Evolutionary conservation across 2,329 filamentous ascomycete genomes (phyloP).

Genomic region (Bisporella sp.): DNA sequence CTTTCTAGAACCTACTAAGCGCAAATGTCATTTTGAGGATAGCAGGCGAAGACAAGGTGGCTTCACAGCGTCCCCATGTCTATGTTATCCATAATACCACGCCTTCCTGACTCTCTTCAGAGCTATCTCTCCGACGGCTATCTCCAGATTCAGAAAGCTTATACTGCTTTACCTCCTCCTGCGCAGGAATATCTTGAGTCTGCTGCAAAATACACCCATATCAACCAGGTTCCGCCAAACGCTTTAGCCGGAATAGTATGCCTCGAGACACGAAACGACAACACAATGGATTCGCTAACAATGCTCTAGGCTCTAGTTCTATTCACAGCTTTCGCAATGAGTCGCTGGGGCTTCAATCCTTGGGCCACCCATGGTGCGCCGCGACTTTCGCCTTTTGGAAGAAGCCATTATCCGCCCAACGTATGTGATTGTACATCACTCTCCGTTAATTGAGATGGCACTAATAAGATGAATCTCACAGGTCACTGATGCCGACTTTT

Average conservation of each 20-base stretch:
- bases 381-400: slow-evolving; percentile 26
- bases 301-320: slow-evolving; percentile 9
- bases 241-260: slow-evolving; percentile 18
- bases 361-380: slow-evolving; percentile 16
- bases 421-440: slow-evolving; percentile 21
- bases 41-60: slow-evolving; percentile 22
- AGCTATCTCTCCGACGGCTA: slow-evolving; percentile 48
- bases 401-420: slow-evolving; percentile 40
- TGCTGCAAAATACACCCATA: slow-evolving; percentile 21
- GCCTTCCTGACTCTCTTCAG: slow-evolving; percentile 41
- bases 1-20: no score
- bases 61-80: slow-evolving; percentile 25
- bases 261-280: slow-evolving; percentile 1
- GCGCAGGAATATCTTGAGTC: slow-evolving; percentile 20
- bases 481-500: slow-evolving; percentile 68
- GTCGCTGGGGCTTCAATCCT: slow-evolving; percentile 24
- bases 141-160: slow-evolving; percentile 39
- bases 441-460: not conserved
- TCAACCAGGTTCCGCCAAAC: slow-evolving; percentile 21
- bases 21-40: no score
- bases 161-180: slow-evolving; percentile 26
- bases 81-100: slow-evolving; percentile 46
- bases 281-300: no score
- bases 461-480: not conserved
- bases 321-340: slow-evolving; percentile 25